These are phyloP conservation scores for Meira nashicola DNA, from an alignment of 1,284 basidiomycete species.

Conservation along the genomic window DNA sequence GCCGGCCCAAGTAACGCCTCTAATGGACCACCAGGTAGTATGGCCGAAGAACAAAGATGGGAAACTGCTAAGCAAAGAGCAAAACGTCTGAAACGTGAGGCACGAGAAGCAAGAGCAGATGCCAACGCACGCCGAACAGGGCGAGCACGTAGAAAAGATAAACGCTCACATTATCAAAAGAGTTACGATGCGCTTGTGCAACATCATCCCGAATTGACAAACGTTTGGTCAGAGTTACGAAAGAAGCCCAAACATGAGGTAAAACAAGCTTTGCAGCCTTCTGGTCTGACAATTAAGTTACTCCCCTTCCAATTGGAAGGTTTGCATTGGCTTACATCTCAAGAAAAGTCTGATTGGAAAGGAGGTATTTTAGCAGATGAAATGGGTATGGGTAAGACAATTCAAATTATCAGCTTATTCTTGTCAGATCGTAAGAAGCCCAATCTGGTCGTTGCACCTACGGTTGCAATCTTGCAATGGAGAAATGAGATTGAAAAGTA, in stretches of 20 bases:
- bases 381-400: constrained; percentile 92
- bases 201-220: constrained; percentile 65
- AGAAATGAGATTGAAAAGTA: constrained; percentile 76
- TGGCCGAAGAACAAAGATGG: constrained; percentile 26
- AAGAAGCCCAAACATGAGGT: constrained; percentile 59
- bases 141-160: constrained; percentile 11
- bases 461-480: constrained; percentile 99
- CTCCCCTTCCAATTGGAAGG: constrained; percentile 81
- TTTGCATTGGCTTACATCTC: constrained; percentile 90
- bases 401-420: constrained; percentile 89
- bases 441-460: constrained; percentile 81
- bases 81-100: constrained; percentile 25
- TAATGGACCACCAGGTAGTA: constrained; percentile 9
- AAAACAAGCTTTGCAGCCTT: constrained; percentile 61
- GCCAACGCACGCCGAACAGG: constrained; percentile 3
- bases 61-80: constrained; percentile 42
- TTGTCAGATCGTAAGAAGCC: constrained; percentile 73
- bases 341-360: constrained; percentile 79
- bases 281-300: constrained; percentile 61
- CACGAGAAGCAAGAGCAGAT: constrained; percentile 4
- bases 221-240: constrained; percentile 84
- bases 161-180: constrained; percentile 20
- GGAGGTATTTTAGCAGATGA: constrained; percentile 63
- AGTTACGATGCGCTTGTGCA: constrained; percentile 13
- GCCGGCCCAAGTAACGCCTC: constrained; percentile 1